Evolutionary conservation across 176 grass and related monocot species (phyloP), one percentile per base, ranked within the genome.

Genomic region (Thalia dealbata): DNA sequence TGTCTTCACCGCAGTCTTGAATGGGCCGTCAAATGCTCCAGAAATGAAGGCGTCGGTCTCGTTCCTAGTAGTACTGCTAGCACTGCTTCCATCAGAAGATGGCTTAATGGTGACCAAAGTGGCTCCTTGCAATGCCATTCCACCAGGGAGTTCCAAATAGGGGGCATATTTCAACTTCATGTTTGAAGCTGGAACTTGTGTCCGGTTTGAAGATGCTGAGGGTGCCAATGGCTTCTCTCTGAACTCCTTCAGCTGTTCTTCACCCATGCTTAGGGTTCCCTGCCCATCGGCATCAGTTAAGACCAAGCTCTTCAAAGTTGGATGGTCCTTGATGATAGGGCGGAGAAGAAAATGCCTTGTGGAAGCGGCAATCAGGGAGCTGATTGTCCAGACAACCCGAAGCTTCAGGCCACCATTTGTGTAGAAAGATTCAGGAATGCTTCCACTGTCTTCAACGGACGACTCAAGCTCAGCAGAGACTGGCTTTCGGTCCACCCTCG

Each of bases 341-440:
- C 59, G 81, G 61, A 96, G 86, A 50, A 96, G 84, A 64, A 89
- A 96, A 35, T 96, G 92, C 71, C 92, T 75, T 3, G 92, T 96
- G 24, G 92, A 96, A 35, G 92, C 88, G 0, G 88, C 92, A 24
- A 96, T 87, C 41, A 96, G 50, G 25, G 88, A 96, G 78, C 92
- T 96, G 80, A 96, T 96, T 14, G 88, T 87, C 92, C 92, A 96
- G 0, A 96, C 92, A 1, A 96, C 92, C n/a, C 92, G 83, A 10
- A 96, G 86, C 58, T 96, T 96, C 54, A 96, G 81, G 14, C 92
- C 88, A 1, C 92, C 86, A 16, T 96, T 91, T 67, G 88, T 96
- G 14, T 96, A 96, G 83, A 96, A 96, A 9, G 92, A 91, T 52
- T 96, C 92, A 4, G 92, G 92, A 81, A 96, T 96, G 83, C 75